Evolutionary conservation across 2,329 filamentous ascomycete genomes (phyloP).

Genomic region (Microthyrium microscopicum): DNA sequence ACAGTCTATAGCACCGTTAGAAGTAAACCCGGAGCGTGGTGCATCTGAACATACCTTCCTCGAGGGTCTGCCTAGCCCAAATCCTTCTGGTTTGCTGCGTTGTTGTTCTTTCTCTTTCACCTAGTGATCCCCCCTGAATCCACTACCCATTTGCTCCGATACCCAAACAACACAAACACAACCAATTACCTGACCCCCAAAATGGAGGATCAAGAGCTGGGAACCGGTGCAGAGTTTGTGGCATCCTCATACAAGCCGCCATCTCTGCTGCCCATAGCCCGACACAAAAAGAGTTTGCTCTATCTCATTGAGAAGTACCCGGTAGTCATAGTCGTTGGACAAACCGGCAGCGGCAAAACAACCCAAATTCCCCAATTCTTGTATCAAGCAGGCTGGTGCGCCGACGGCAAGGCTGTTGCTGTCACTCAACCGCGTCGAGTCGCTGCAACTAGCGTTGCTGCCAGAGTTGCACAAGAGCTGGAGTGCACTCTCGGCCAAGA

Average conservation of each 20-base stretch:
- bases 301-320: conserved; percentile 74
- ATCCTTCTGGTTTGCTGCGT: too few species aligned
- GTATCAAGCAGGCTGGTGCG: conserved; percentile 76
- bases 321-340: conserved; percentile 78
- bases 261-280: conserved; percentile 69
- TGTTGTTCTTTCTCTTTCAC: neutral
- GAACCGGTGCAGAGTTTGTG: conserved; percentile 1
- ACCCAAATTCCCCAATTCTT: conserved; percentile 91
- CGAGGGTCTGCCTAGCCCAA: too few species aligned
- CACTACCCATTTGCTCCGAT: too few species aligned
- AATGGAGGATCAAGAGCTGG: conserved; percentile 1
- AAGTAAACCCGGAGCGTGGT: too few species aligned
- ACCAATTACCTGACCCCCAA: too few species aligned
- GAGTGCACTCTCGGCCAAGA: conserved; percentile 76
- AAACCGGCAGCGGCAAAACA: conserved; percentile 90
- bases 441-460: conserved; percentile 77
- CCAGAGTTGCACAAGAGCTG: conserved; percentile 78
- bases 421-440: conserved; percentile 88
- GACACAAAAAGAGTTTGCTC: conserved; percentile 60
- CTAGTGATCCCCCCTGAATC: neutral
- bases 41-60: too few species aligned
- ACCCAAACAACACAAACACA: too few species aligned
- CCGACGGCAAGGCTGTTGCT: conserved; percentile 64
- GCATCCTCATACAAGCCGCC: conserved; percentile 71
- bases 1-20: too few species aligned